Conservation (phyloP, 192 early-diverging fungal species). For the Coemansia sp. region DNA sequence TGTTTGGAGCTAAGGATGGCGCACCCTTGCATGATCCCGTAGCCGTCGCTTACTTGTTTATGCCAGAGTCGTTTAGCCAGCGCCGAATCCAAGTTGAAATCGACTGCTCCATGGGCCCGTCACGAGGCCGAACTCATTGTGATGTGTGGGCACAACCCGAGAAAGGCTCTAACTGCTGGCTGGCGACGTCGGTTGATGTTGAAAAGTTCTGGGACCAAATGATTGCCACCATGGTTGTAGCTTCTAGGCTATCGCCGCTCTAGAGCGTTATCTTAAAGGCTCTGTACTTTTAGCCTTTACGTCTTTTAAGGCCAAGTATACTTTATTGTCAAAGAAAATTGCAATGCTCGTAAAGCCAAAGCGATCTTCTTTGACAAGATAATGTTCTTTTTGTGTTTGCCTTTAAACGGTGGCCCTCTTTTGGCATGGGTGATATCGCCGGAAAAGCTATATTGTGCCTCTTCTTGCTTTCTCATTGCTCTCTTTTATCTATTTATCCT, state of each 20-base stretch:
- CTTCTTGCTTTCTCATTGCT: not conserved
- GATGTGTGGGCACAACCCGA: slow-evolving; percentile 5
- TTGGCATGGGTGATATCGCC: not conserved
- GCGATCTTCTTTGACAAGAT: too few species aligned
- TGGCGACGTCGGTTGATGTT: slow-evolving; percentile 17
- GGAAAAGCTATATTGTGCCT: not conserved
- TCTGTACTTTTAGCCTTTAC: too few species aligned
- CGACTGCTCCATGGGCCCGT: slow-evolving; percentile 2
- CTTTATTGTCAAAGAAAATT: too few species aligned
- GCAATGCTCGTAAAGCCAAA: too few species aligned
- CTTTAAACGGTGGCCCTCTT: not conserved
- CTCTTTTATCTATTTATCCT: not conserved
- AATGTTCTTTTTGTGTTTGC: too few species aligned
- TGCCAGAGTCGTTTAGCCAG: slow-evolving; percentile 16
- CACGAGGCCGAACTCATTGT: slow-evolving; percentile 13
- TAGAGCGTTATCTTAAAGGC: not conserved
- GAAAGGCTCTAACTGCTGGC: slow-evolving; percentile 19
- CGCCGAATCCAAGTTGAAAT: slow-evolving; percentile 13
- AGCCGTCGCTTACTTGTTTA: slow-evolving; percentile 26
- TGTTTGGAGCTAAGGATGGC: slow-evolving; percentile 15
- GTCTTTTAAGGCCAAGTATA: too few species aligned
- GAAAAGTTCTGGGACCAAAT: slow-evolving; percentile 28
- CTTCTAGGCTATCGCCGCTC: not conserved
- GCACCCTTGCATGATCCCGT: slow-evolving; percentile 32
- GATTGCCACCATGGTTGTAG: slow-evolving; percentile 12